A percentile compares a stretch with the other conserved stretches of the same genome.
These are phyloP conservation scores for Phytophthora sansomeana DNA, from an alignment of 352 stramenopile genomes.

Conservation along the genomic window DNA sequence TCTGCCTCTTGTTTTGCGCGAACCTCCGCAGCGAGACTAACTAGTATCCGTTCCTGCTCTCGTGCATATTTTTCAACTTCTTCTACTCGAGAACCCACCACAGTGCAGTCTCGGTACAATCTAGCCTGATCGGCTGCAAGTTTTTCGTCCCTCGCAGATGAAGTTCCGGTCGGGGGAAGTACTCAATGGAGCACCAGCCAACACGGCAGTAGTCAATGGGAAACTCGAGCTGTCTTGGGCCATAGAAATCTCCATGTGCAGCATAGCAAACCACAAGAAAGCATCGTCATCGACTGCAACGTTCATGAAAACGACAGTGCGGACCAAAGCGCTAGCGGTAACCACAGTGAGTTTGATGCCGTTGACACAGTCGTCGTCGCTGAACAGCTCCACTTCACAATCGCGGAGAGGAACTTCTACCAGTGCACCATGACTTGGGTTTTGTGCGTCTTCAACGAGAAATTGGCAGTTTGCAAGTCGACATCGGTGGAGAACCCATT, in stretches of 20 bases:
- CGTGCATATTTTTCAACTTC: constrained; percentile 54
- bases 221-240: constrained; percentile 53
- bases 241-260: constrained; percentile 61
- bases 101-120: constrained; percentile 44
- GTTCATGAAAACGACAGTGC: constrained; percentile 53
- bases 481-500: constrained; percentile 48
- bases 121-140: constrained; percentile 30
- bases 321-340: neutral
- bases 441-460: constrained; percentile 28
- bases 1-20: constrained; percentile 19
- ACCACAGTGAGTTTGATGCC: constrained; percentile 53
- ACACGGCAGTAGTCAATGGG: constrained; percentile 32
- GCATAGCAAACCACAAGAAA: constrained; percentile 64
- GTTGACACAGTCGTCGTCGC: constrained; percentile 51
- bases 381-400: constrained; percentile 56
- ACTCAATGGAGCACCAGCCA: constrained; percentile 32
- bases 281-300: constrained; percentile 51
- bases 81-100: constrained; percentile 40
- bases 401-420: constrained; percentile 54
- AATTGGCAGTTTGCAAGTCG: constrained; percentile 51
- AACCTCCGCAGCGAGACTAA: constrained; percentile 17
- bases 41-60: constrained; percentile 27
- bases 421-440: constrained; percentile 10
- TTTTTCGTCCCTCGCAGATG: constrained; percentile 44
- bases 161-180: constrained; percentile 19